Percentiles rank a stretch among this genome's conserved stretches.
These are phyloP conservation scores for Chlamydomonas sp. DNA, from an alignment of 139 green algal genomes.

Conservation along the genomic window DNA sequence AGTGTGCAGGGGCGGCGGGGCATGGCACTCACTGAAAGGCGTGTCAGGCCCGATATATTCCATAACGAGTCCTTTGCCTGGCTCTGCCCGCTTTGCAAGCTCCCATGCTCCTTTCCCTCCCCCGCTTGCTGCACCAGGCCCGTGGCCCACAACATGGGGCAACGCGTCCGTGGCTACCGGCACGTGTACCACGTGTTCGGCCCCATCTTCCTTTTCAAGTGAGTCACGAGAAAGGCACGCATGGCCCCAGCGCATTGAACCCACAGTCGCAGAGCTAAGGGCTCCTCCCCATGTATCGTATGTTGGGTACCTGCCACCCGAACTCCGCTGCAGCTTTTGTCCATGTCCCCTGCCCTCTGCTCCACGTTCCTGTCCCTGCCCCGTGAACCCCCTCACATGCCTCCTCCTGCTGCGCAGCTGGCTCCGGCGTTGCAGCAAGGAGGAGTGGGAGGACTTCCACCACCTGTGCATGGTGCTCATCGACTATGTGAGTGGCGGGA, in stretches of 20 bases:
- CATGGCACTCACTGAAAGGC: too few species aligned
- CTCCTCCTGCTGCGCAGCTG: constrained; percentile 26
- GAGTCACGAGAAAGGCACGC: background rate
- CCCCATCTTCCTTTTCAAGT: constrained; percentile 47
- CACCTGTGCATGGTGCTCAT: constrained; percentile 33
- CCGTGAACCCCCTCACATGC: background rate
- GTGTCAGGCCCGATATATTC: too few species aligned
- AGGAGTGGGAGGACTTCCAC: constrained; percentile 47
- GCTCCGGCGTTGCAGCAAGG: constrained; percentile 4
- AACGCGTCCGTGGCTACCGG: constrained; percentile 24
- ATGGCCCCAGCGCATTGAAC: background rate
- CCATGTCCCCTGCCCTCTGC: too few species aligned
- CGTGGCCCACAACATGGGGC: constrained; percentile 38
- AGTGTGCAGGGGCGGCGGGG: too few species aligned
- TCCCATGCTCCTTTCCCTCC: background rate
- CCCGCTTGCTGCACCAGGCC: background rate
- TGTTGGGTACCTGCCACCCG: background rate
- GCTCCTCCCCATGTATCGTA: background rate
- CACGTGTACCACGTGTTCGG: constrained; percentile 50
- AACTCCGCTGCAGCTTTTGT: too few species aligned
- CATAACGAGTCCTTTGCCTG: too few species aligned
- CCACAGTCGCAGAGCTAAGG: background rate
- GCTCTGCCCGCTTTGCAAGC: background rate
- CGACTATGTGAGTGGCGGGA: constrained; percentile 4
- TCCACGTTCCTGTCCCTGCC: too few species aligned